Base-by-base conservation (phyloP, 1,284 basidiomycete genomes). In the Microbotryum intermedium region DNA sequence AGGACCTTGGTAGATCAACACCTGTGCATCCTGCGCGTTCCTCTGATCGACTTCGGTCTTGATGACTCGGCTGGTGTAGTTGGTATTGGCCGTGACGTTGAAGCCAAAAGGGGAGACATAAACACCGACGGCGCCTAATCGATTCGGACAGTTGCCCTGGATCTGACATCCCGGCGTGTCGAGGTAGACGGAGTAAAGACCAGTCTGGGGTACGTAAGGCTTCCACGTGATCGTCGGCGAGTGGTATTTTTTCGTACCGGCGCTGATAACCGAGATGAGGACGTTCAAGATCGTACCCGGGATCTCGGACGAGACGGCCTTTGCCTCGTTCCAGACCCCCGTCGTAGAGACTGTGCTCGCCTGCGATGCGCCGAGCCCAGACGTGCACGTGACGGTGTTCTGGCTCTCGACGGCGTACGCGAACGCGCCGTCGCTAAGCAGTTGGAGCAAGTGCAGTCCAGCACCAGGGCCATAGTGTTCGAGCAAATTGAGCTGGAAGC, bases 141-240 rank as follows among this genome's bases (percentile, higher is more conserved):
- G 84, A 26, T 80, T 75, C 23, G 74, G 77, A 72, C 94, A 98
- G 71, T 94, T 87, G 62, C 86, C 83, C 69, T 90, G 82, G 59
- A 84, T 76, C 3, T 77, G 76, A 76, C 94, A 98, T 13, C 93
- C 93, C 0, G 94, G 94, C 26, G 94, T 81, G 60, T 88, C 80
- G 58, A 97, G 73, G 74, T 85, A 87, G 68, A 97, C 80, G 51
- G 87, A 82, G 75, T 98, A 98, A 64, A 83, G 78, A 44, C 91
- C 95, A 2, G 88, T 82, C 21, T 88, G 85, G 0, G 88, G 88
- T 25, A 97, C 86, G 71, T 90, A 91, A 0, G 93, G 90, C 74
- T 84, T 81, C 84, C 90, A 97, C 0, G 88, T 92, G 71, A 95
- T 83, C 45, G 82, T 63, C 25, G 90, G 88, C 20, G 81, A 81